Percentiles rank a stretch among this genome's conserved stretches.
phyloP scores from a whole-genome alignment of 176 grass and related monocot species.

The Oropetium thomaeum region DNA sequence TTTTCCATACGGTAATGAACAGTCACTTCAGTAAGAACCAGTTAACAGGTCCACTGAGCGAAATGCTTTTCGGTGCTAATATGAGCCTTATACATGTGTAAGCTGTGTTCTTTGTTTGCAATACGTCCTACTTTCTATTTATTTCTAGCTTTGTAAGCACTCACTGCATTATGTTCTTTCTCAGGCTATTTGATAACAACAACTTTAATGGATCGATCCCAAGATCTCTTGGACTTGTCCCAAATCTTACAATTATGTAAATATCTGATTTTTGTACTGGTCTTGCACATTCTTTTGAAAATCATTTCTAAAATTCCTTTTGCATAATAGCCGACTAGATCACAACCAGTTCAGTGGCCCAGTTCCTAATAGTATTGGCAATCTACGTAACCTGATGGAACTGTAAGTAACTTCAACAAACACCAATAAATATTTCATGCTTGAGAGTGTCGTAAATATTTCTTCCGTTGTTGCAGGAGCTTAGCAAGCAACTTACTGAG shows the following conservation, averaged over 20 bases:
- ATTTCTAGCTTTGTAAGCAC: background rate
- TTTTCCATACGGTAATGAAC: slow-evolving; percentile 21
- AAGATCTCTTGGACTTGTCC: slow-evolving; percentile 39
- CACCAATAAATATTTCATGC: slow-evolving; percentile 19
- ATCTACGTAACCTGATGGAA: slow-evolving; percentile 49
- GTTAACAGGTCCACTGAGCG: slow-evolving; percentile 57
- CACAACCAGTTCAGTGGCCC: slow-evolving; percentile 53
- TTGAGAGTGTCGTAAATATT: slow-evolving; percentile 1
- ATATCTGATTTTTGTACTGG: background rate
- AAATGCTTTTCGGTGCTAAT: slow-evolving; percentile 50
- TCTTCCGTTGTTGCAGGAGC: slow-evolving; percentile 42
- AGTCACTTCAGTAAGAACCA: slow-evolving; percentile 93
- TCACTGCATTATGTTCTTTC: slow-evolving; percentile 24
- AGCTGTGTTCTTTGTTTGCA: slow-evolving; percentile 22
- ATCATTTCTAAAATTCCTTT: slow-evolving; percentile 17
- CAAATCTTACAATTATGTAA: slow-evolving; percentile 69
- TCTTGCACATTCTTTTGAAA: slow-evolving; percentile 3
- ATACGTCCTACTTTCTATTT: slow-evolving; percentile 28
- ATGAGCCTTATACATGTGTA: slow-evolving; percentile 80
- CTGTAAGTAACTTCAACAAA: slow-evolving; percentile 57
- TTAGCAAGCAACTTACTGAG: slow-evolving; percentile 48
- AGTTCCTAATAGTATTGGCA: slow-evolving; percentile 55
- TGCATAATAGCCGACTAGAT: slow-evolving; percentile 57
- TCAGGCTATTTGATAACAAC: slow-evolving; percentile 78
- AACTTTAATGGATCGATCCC: slow-evolving; percentile 70